Percentiles rank a stretch among this genome's conserved stretches.
phyloP scores from a whole-genome alignment of 495 filamentous ascomycete species.

The Haplographium delicatum region DNA sequence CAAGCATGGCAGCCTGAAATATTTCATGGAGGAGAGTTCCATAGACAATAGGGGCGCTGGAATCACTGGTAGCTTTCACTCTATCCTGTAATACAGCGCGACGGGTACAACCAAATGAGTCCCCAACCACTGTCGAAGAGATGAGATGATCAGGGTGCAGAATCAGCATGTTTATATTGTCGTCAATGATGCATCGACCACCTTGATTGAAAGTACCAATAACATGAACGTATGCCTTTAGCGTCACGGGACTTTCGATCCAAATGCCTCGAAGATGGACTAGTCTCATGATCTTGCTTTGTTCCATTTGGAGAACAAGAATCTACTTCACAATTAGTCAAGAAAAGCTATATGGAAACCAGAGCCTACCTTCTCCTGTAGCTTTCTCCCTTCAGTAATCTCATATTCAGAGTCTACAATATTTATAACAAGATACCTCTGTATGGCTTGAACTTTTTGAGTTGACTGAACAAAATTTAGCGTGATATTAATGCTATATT shows the following conservation, averaged over 20 bases:
- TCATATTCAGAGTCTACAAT: conserved; percentile 62
- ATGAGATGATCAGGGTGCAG: conserved; percentile 94
- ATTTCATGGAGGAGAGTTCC: conserved; percentile 90
- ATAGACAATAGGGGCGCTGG: conserved; percentile 75
- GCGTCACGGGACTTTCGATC: conserved; percentile 68
- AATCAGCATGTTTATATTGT: conserved; percentile 78
- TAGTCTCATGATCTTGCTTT: conserved; percentile 54
- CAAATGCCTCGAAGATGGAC: conserved; percentile 81
- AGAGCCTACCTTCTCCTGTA: conserved; percentile 61
- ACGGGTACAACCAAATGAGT: conserved; percentile 84
- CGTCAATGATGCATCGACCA: conserved; percentile 64
- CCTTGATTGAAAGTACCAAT: conserved; percentile 67
- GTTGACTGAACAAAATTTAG: conserved; percentile 45
- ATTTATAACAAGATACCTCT: conserved; percentile 74
- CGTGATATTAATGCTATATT: conserved; percentile 22
- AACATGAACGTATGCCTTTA: conserved; percentile 74
- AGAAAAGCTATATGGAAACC: neutral
- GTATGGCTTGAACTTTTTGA: conserved; percentile 63
- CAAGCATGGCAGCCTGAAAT: conserved; percentile 83
- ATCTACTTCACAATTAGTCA: conserved; percentile 43
- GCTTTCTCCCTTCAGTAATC: conserved; percentile 52
- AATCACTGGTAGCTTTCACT: conserved; percentile 77
- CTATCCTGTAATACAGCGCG: conserved; percentile 90
- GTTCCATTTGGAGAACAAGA: conserved; percentile 69
- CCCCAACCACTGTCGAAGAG: conserved; percentile 87